Conservation (phyloP, 257 asterid genomes). For the Solanum bulbocastanum region DNA sequence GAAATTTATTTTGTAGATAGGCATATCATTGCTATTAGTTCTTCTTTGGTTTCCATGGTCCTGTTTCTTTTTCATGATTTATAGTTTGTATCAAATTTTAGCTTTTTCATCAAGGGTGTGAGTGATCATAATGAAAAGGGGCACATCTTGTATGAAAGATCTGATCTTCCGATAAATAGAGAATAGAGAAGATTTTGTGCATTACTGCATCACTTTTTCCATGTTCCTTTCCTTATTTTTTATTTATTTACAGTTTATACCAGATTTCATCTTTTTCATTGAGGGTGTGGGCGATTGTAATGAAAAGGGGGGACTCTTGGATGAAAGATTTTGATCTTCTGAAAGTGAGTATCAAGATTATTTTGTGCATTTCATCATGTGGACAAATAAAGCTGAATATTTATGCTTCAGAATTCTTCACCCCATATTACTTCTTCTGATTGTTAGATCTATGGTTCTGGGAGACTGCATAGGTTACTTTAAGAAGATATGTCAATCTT, state of each 20-base stretch:
- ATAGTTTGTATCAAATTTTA: not conserved
- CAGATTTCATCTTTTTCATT: not conserved
- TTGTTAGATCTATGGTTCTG: not conserved
- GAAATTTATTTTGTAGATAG: constrained; percentile 11
- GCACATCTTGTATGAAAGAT: not conserved
- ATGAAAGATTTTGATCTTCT: not conserved
- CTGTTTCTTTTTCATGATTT: not conserved
- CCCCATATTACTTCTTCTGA: not conserved
- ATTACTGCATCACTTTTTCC: not conserved
- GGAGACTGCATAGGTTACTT: not conserved
- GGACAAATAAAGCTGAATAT: not conserved
- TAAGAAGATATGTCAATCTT: not conserved
- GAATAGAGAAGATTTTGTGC: not conserved
- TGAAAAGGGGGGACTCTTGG: not conserved
- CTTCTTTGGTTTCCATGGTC: not conserved
- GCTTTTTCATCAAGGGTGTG: not conserved
- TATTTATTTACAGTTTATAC: not conserved
- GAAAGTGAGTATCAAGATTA: not conserved
- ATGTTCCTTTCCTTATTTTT: not conserved
- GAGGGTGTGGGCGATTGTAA: not conserved
- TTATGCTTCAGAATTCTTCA: not conserved
- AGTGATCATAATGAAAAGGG: not conserved
- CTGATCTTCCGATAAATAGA: not conserved
- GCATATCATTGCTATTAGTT: not conserved
- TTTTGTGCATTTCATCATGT: not conserved